These are phyloP conservation scores for Hypomyces perniciosus DNA, from an alignment of 2,329 filamentous ascomycete genomes.

Conservation along the genomic window DNA sequence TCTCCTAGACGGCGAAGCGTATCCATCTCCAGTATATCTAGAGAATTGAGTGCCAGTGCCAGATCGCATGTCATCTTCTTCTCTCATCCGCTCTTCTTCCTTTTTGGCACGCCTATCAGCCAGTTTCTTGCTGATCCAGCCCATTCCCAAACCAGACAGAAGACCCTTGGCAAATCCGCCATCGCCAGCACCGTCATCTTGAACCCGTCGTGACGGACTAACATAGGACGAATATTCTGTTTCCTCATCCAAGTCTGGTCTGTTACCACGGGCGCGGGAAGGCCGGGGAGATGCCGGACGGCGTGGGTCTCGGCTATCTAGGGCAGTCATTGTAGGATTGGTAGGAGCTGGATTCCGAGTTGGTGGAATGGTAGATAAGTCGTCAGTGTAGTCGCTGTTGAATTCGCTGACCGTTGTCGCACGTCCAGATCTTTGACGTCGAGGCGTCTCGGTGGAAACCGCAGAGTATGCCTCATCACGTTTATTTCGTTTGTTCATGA, in stretches of 20 bases:
- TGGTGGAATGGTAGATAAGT: constrained; percentile 41
- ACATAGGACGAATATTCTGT: constrained; percentile 57
- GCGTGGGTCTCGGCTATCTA: constrained; percentile 32
- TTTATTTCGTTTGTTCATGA: constrained; percentile 48
- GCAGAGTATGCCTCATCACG: constrained; percentile 58
- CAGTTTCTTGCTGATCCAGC: constrained; percentile 62
- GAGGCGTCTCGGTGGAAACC: constrained; percentile 56
- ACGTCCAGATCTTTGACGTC: constrained; percentile 37
- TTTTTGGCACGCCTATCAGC: constrained; percentile 46
- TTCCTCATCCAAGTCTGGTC: constrained; percentile 40
- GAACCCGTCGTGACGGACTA: constrained; percentile 52
- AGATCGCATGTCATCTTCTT: constrained; percentile 51
- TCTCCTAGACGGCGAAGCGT: constrained; percentile 42
- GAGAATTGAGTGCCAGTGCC: constrained; percentile 58
- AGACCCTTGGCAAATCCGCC: constrained; percentile 52
- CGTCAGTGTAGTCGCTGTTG: constrained; percentile 42
- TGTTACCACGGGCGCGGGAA: constrained; percentile 35
- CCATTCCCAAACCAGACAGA: constrained; percentile 58
- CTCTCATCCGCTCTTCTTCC: constrained; percentile 41
- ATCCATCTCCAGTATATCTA: constrained; percentile 64
- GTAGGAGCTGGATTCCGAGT: constrained; percentile 38
- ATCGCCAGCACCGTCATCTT: constrained; percentile 35
- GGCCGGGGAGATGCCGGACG: constrained; percentile 43
- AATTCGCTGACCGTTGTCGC: constrained; percentile 42
- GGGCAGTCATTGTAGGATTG: constrained; percentile 42